Percentiles rank a stretch among this genome's conserved stretches.
Conservation (phyloP, 305 asterid genomes). For the Solanum hybrid region DNA sequence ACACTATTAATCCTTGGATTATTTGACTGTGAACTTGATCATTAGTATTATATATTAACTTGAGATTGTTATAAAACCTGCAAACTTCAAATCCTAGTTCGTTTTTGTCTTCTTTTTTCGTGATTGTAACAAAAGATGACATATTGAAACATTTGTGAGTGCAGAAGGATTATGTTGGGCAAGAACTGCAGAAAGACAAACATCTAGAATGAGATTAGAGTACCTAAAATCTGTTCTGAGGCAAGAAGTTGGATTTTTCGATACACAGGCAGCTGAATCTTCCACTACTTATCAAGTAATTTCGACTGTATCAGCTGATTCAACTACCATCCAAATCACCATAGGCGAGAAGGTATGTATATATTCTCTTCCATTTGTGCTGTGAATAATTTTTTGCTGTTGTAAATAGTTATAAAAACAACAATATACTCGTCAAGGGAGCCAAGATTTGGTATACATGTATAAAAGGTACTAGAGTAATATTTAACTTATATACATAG, state of each 20-base stretch:
- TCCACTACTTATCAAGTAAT: conserved; percentile 65
- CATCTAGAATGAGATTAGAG: conserved; percentile 71
- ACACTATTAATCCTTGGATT: neutral
- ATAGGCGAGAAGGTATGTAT: conserved; percentile 64
- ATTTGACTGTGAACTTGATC: neutral
- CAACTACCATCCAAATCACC: conserved; percentile 56
- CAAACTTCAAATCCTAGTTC: neutral
- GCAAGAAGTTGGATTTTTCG: conserved; percentile 87
- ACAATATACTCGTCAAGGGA: neutral
- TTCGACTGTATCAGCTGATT: conserved; percentile 62
- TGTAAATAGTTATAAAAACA: neutral
- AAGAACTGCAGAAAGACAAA: conserved; percentile 88
- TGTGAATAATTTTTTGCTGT: no score
- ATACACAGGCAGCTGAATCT: conserved; percentile 60
- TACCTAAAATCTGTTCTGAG: conserved; percentile 67
- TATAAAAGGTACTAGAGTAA: neutral
- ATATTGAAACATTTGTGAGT: neutral
- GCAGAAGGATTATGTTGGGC: conserved; percentile 89
- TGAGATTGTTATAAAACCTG: neutral
- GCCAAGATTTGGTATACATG: neutral
- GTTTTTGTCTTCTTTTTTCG: neutral
- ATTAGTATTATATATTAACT: neutral
- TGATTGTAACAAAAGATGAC: neutral
- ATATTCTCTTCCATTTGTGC: neutral
- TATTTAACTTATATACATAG: neutral